A percentile compares a stretch with the other conserved stretches of the same genome.
These are phyloP conservation scores for Nasturtium officinale DNA, from an alignment of 345 rosid species.

Conservation along the genomic window DNA sequence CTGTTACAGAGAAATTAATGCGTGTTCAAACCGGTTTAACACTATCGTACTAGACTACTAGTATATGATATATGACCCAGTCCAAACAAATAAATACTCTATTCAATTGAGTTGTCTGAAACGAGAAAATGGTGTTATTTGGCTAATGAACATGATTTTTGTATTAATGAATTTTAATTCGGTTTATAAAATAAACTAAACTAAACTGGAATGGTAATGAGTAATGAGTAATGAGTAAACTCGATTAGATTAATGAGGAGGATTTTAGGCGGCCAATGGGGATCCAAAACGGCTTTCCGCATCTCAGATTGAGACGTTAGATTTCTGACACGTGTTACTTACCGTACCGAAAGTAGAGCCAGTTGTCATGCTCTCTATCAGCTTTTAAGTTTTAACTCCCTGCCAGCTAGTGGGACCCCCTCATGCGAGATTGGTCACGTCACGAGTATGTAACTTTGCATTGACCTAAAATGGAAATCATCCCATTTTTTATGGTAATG, in stretches of 20 bases:
- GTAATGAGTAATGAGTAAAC: too few species aligned
- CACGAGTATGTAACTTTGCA: constrained; percentile 26
- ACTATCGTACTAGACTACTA: too few species aligned
- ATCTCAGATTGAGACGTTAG: constrained; percentile 39
- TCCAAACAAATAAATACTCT: not conserved
- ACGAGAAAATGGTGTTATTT: not conserved
- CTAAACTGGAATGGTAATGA: not conserved
- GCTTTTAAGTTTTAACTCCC: constrained; percentile 10
- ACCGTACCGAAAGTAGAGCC: constrained; percentile 34
- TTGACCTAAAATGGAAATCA: constrained; percentile 12
- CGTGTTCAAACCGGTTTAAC: constrained; percentile 22
- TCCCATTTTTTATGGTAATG: not conserved
- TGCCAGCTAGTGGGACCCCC: not conserved
- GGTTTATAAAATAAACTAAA: too few species aligned
- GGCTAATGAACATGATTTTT: not conserved
- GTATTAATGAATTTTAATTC: not conserved
- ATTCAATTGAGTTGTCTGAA: not conserved
- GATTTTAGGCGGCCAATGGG: constrained; percentile 8
- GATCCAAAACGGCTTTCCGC: constrained; percentile 39
- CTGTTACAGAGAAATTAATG: constrained; percentile 10
- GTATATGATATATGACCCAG: too few species aligned
- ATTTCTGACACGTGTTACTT: constrained; percentile 35
- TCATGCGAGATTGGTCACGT: constrained; percentile 23
- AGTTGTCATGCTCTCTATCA: constrained; percentile 31
- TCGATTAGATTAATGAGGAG: not conserved